A percentile compares a stretch with the other conserved stretches of the same genome.
Conservation (phyloP, 1,284 basidiomycete genomes). For the Rhodotorula sp. region DNA sequence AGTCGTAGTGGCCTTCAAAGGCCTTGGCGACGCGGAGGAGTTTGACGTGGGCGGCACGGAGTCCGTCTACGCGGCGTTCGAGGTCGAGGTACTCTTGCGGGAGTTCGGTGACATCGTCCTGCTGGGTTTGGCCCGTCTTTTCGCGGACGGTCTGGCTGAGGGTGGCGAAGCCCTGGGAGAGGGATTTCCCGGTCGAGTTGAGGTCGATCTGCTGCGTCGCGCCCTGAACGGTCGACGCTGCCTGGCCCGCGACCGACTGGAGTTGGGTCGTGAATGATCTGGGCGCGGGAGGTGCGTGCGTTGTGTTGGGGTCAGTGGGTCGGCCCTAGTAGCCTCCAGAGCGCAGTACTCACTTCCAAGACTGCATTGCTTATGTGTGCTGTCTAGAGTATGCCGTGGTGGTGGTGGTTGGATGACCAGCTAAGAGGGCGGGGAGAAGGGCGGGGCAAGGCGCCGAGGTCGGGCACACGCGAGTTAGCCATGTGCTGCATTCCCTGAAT, state of each 20-base stretch:
- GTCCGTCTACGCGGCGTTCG: constrained; percentile 89
- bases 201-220: constrained; percentile 38
- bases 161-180: constrained; percentile 38
- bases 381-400: neutral
- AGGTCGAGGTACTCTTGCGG: constrained; percentile 93
- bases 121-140: constrained; percentile 79
- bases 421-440: too few relatives aligned
- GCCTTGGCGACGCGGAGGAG: constrained; percentile 65
- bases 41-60: constrained; percentile 69
- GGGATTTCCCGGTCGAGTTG: constrained; percentile 34
- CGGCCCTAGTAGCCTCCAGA: neutral
- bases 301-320: neutral
- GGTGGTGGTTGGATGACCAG: neutral
- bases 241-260: constrained; percentile 28
- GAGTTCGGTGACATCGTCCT: constrained; percentile 92
- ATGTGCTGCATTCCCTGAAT: too few relatives aligned
- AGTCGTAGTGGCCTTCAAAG: constrained; percentile 54
- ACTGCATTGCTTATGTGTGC: neutral
- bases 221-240: constrained; percentile 25
- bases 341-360: neutral
- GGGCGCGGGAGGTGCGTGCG: neutral
- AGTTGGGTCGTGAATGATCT: constrained; percentile 3
- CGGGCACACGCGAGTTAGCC: too few relatives aligned
- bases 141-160: constrained; percentile 57
- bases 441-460: neutral